Conservation (phyloP, 331 rosid species). For the Pyracantha coccinea region DNA sequence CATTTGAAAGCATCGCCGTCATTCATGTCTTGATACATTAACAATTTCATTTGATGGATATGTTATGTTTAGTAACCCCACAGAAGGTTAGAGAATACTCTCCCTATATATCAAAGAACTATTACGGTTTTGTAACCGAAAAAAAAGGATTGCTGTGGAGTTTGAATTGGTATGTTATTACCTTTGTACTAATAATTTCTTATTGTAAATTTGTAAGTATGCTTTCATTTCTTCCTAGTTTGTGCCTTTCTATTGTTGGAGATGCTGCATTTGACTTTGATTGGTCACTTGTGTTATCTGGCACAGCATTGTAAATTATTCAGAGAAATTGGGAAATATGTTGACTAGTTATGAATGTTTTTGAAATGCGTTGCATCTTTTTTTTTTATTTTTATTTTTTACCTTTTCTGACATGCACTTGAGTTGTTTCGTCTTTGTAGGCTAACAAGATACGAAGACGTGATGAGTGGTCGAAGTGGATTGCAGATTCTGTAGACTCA, state of each 20-base stretch:
- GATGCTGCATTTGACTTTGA: background rate
- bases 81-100: background rate
- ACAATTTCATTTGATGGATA: background rate
- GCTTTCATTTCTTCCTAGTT: background rate
- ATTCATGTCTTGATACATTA: no score
- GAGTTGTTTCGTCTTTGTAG: conserved; percentile 27
- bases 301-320: background rate
- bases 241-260: background rate
- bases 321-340: background rate
- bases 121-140: background rate
- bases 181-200: background rate
- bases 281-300: background rate
- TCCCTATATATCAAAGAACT: background rate
- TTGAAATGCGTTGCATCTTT: background rate
- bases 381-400: background rate
- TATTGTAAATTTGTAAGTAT: background rate
- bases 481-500: conserved; percentile 38
- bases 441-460: conserved; percentile 70
- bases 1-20: no score
- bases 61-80: background rate
- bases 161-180: background rate
- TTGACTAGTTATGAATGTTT: background rate
- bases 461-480: conserved; percentile 75
- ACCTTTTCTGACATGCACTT: conserved; percentile 1
- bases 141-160: background rate